Conservation (phyloP, 768 basidiomycete genomes). For the Chlorophyllum brunneum region DNA sequence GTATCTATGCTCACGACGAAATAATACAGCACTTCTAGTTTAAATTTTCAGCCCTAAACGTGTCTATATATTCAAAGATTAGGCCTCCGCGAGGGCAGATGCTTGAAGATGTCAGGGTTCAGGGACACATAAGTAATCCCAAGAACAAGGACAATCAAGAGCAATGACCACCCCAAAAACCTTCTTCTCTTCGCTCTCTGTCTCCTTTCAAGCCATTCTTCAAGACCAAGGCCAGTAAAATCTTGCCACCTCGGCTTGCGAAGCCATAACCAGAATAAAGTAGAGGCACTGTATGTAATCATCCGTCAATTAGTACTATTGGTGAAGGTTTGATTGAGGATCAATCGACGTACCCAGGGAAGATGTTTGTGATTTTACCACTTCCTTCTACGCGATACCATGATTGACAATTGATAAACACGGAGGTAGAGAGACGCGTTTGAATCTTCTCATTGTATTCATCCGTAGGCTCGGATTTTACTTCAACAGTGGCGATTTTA, state of each 20-base stretch:
- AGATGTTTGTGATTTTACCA: conserved; percentile 35
- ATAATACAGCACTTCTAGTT: no score
- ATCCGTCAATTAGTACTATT: background rate
- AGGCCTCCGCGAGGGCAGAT: background rate
- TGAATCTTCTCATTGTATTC: conserved; percentile 38
- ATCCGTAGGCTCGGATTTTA: conserved; percentile 31
- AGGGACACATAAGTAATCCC: background rate
- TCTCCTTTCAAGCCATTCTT: conserved; percentile 4
- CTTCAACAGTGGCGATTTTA: conserved; percentile 30
- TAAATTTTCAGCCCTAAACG: no score
- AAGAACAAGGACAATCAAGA: background rate
- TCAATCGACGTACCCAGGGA: conserved; percentile 31
- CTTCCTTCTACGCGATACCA: conserved; percentile 35
- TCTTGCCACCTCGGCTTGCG: conserved; percentile 31
- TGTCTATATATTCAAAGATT: no score
- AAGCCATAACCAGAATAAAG: conserved; percentile 31
- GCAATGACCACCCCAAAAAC: background rate
- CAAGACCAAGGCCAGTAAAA: conserved; percentile 19
- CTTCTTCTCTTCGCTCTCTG: background rate
- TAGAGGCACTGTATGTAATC: conserved; percentile 13
- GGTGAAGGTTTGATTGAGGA: background rate
- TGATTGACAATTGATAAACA: conserved; percentile 33
- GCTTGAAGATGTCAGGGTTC: background rate
- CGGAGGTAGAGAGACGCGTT: conserved; percentile 26
- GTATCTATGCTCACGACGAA: no score